Base-by-base conservation (phyloP, 805 yeast genomes). In the Myxozyma nipponensis region DNA sequence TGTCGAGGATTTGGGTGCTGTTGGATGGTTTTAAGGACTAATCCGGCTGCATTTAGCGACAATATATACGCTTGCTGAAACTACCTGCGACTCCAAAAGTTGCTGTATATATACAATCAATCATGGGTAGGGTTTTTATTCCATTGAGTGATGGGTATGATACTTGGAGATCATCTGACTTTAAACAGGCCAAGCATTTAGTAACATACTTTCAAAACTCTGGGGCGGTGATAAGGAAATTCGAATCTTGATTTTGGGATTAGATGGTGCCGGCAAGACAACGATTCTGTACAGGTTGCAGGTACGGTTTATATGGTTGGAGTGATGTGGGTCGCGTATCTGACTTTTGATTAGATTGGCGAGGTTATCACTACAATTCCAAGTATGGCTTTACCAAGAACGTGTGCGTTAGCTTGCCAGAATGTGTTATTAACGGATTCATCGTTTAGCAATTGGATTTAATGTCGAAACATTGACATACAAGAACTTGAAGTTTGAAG, bases 261-360 rank as follows among this genome's bases (percentile, higher is more conserved):
- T 89, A 51, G 96, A 90, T 64, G 86, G 89, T 58, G 96, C 96
- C 2, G 97, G 96, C 39, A 89, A 91, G 67, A 91, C 98, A 30
- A 93, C 98, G 9, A 91, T 91, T 55, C 75, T 91, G 50, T 91
- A 91, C 72, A 77, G 93, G 59, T 73, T 91, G 52, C 97, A 91
- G 62, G 72, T 70, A 47, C 62, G 73, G 63, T 84, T 87, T 49
- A 75, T 89, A 40, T 86, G 2, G 23, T 4, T 10, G 6, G 26
- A 19, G 13, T 13, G 28, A 26, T 26, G 25, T 4, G 7, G 17
- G 21, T n/a, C 22, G 23, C 13, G 41, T 35, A 3, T 13, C 34
- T 36, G 23, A 35, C 15, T 25, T 15, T 1, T 26, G 35, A n/a
- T 6, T 46, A 69, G 66, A 77, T 84, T 54, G 95, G 95, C 37